Evolutionary conservation across 2,329 filamentous ascomycete species (phyloP).

Genomic region (Xylaria sp.): DNA sequence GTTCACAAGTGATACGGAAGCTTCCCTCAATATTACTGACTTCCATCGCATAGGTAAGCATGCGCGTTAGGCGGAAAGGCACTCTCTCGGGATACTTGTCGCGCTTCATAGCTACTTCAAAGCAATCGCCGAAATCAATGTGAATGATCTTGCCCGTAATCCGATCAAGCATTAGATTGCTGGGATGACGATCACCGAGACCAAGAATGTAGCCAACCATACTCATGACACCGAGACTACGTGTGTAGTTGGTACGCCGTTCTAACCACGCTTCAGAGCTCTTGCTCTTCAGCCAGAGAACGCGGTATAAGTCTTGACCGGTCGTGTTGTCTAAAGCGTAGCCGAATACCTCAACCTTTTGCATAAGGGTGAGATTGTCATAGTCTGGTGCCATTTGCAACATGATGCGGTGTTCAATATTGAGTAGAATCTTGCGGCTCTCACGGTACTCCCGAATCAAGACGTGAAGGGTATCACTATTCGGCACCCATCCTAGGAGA

Average conservation of each 20-base stretch:
- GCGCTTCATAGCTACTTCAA: conserved; percentile 99
- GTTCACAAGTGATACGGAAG: conserved; percentile 97
- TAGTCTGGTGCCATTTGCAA: conserved; percentile 99
- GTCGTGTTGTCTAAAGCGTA: conserved; percentile 99
- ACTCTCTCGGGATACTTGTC: conserved; percentile 99
- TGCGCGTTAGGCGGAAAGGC: conserved; percentile 95
- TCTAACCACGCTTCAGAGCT: conserved; percentile 98
- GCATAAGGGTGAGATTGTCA: conserved; percentile 98
- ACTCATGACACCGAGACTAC: conserved; percentile 98
- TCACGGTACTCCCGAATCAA: conserved; percentile 98
- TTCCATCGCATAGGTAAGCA: conserved; percentile 99
- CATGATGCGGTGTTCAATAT: conserved; percentile 99
- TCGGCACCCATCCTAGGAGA: conserved; percentile 94
- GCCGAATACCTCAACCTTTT: conserved; percentile 99
- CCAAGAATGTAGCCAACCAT: conserved; percentile 99
- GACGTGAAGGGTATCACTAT: conserved; percentile 96
- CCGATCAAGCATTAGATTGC: conserved; percentile 96
- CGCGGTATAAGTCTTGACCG: conserved; percentile 96
- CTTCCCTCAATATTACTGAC: conserved; percentile 99
- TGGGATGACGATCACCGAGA: conserved; percentile 94
- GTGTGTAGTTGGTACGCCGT: conserved; percentile 97
- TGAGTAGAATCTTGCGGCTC: conserved; percentile 94
- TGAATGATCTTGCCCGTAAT: conserved; percentile 97
- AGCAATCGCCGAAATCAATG: conserved; percentile 99
- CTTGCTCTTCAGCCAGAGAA: conserved; percentile 98